Percentiles rank a stretch among this genome's conserved stretches.
Conservation (phyloP, 805 yeast genomes). For the Hanseniaspora vineae region DNA sequence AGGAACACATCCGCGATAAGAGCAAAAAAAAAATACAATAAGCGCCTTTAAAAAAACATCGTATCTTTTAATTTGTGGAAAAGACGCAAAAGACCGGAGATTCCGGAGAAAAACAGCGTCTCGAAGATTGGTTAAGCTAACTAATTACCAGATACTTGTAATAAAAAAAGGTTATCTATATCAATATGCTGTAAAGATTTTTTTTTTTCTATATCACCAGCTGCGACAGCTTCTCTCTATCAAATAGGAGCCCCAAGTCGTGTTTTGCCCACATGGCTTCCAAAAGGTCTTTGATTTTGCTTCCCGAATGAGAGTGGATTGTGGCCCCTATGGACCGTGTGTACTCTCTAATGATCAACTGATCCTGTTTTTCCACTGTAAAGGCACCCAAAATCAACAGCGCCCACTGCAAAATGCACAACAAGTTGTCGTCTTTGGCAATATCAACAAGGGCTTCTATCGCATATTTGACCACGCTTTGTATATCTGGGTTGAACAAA, state of each 20-base stretch:
- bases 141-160: neutral
- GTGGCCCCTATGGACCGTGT: constrained; percentile 10
- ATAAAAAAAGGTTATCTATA: too few relatives aligned
- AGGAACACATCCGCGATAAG: too few relatives aligned
- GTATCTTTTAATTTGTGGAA: too few relatives aligned
- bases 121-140: neutral
- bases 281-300: constrained; percentile 10
- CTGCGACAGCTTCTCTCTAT: constrained; percentile 9
- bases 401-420: constrained; percentile 13
- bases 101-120: too few relatives aligned
- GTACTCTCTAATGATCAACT: constrained; percentile 7
- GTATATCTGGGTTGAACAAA: constrained; percentile 8
- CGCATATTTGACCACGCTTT: constrained; percentile 11
- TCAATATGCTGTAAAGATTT: too few relatives aligned
- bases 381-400: constrained; percentile 11
- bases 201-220: constrained; percentile 11
- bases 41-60: too few relatives aligned
- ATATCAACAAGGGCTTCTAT: constrained; percentile 9
- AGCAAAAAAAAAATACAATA: too few relatives aligned
- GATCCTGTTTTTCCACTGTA: constrained; percentile 10
- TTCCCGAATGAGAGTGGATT: constrained; percentile 13
- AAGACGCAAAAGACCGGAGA: too few relatives aligned
- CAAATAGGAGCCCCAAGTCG: constrained; percentile 8
- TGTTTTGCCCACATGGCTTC: constrained; percentile 12
- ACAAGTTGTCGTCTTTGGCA: constrained; percentile 11